Evolutionary conservation across 441 rosid species (phyloP).

Genomic region (Rhodomyrtus psidioides): DNA sequence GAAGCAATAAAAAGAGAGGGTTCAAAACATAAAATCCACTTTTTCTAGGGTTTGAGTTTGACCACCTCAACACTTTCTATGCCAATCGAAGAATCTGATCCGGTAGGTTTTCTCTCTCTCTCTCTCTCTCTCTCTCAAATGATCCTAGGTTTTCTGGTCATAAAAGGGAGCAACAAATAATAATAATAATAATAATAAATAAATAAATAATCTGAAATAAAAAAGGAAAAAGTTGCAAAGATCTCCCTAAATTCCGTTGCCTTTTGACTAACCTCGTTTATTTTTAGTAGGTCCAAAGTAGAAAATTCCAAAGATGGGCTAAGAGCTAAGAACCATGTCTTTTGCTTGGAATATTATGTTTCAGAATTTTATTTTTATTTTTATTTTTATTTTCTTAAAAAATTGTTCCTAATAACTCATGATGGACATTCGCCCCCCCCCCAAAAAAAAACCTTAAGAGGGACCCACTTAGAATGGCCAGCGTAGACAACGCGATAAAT

Average conservation of each 20-base stretch:
- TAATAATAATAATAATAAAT: not conserved
- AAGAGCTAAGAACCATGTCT: not conserved
- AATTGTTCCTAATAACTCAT: not conserved
- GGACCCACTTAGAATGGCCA: not conserved
- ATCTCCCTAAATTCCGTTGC: slow-evolving; percentile 4
- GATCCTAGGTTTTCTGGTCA: not conserved
- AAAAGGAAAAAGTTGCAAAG: not conserved
- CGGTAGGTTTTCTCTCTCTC: not conserved
- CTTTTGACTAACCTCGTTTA: not conserved
- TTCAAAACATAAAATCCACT: not conserved
- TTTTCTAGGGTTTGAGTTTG: not conserved
- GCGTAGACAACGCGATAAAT: slow-evolving; percentile 1
- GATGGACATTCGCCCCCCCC: not conserved
- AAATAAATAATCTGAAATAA: no score
- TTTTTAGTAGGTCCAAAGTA: not conserved
- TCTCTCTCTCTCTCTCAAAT: no score
- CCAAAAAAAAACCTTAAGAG: not conserved
- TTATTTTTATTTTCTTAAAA: not conserved
- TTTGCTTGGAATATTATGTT: not conserved
- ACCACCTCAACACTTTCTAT: not conserved
- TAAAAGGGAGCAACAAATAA: not conserved
- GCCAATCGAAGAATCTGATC: not conserved
- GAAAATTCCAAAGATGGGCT: not conserved
- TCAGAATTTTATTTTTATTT: not conserved
- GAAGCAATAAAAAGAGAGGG: not conserved